Base-by-base conservation (phyloP, 78 protist genomes). In the Dictyostelium purpureum region DNA sequence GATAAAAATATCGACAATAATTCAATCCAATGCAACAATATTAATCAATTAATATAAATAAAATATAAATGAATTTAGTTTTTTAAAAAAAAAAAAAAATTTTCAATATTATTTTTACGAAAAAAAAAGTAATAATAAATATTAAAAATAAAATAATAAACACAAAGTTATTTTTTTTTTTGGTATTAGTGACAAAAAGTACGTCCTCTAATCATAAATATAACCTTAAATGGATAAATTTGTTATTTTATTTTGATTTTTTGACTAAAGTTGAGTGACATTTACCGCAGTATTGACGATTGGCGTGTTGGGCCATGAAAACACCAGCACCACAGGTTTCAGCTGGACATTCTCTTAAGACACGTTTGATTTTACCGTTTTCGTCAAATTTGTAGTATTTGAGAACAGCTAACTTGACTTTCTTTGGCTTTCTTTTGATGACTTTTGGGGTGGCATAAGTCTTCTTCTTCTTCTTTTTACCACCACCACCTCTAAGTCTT, bases 401-500 rank as follows among this genome's bases (percentile, higher is more conserved):
- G 80, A 98, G 98, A 61, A 95, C 98, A 40, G 98, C 97, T 11
- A 98, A 97, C 95, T 96, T 95, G 74, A 97, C 97, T 88, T 98
- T 98, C 98, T 98, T 98, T 96, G 90, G 81, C 95, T 96, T 96
- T 96, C 96, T 96, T 94, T 96, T 87, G 93, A 70, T 77, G 97
- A 97, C 98, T 98, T 98, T 98, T 80, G 99, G 99, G 76, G 95
- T 98, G 94, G 99, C 95, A 98, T 96, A 98, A 77, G 52, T 70
- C 98, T 98, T 98, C 99, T 98, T 98, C 97, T 98, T 98, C 77
- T 97, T 93, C 99, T 98, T 98, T 97, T 98, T 98, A 93, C 97
- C 99, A 54, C 99, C 99, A 82, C 90, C 90, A 92, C 99, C 99
- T 16, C 98, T 96, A 35, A 96, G 94, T 63, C 99, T 95, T 54